These are phyloP conservation scores for Alternaria solani DNA, from an alignment of 2,329 filamentous ascomycete species.

Conservation along the genomic window DNA sequence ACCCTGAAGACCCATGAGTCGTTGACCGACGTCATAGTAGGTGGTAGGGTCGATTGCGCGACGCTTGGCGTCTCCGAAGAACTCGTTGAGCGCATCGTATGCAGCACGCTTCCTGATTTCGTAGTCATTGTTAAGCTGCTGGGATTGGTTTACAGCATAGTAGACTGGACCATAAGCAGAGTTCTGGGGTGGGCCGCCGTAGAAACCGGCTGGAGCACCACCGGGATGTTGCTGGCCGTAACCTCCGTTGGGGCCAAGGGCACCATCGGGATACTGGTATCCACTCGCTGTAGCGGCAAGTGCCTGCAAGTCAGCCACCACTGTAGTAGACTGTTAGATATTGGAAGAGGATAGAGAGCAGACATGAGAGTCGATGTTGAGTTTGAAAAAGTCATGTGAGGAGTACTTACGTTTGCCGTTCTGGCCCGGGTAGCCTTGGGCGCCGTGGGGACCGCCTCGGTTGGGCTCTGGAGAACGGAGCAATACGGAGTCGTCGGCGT, in stretches of 20 bases:
- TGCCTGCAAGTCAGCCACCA: constrained; percentile 58
- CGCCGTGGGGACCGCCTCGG: constrained; percentile 51
- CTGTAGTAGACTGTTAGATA: constrained; percentile 49
- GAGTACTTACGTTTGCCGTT: constrained; percentile 52
- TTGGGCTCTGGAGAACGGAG: constrained; percentile 70
- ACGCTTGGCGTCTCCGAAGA: constrained; percentile 92
- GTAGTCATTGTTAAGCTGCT: constrained; percentile 72
- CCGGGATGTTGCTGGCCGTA: constrained; percentile 63
- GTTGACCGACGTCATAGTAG: constrained; percentile 91
- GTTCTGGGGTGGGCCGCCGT: constrained; percentile 63
- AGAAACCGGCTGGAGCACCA: constrained; percentile 56
- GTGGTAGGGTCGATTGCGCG: constrained; percentile 86
- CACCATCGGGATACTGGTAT: constrained; percentile 57
- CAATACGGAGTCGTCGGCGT: constrained; percentile 90
- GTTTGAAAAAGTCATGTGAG: constrained; percentile 7
- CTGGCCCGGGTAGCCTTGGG: constrained; percentile 46
- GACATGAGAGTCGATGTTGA: neutral
- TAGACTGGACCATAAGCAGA: constrained; percentile 75
- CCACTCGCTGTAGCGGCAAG: constrained; percentile 59
- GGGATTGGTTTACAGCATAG: constrained; percentile 74
- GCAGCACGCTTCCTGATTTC: constrained; percentile 79
- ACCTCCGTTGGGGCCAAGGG: constrained; percentile 45
- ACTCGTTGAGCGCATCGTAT: constrained; percentile 90
- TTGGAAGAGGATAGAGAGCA: constrained; percentile 30
- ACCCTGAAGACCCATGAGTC: constrained; percentile 81